These are phyloP conservation scores for Vitis hybrid DNA, from an alignment of 177 flowering plant species.

Conservation along the genomic window DNA sequence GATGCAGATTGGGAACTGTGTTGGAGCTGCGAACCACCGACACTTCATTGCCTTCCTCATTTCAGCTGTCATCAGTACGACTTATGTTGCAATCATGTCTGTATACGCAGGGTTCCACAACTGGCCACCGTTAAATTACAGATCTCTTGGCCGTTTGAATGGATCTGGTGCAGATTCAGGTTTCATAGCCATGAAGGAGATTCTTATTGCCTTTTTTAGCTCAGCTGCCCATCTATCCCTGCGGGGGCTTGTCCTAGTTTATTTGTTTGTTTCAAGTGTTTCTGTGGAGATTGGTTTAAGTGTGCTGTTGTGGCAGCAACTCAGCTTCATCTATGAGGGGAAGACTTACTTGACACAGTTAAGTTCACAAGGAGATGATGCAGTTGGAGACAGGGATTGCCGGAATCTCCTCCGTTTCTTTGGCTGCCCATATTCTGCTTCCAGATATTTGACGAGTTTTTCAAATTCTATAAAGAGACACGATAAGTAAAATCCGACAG, in stretches of 20 bases:
- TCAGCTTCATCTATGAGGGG: slow-evolving; percentile 73
- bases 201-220: slow-evolving; percentile 42
- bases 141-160: slow-evolving; percentile 15
- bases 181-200: slow-evolving; percentile 34
- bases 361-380: slow-evolving; percentile 39
- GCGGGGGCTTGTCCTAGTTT: slow-evolving; percentile 72
- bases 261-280: slow-evolving; percentile 70
- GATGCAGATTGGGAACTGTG: too few relatives aligned
- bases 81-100: slow-evolving; percentile 63
- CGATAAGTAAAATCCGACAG: slow-evolving; percentile 29
- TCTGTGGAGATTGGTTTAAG: slow-evolving; percentile 67
- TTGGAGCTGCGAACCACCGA: too few relatives aligned
- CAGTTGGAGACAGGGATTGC: slow-evolving; percentile 47
- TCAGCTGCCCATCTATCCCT: slow-evolving; percentile 53
- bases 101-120: slow-evolving; percentile 40
- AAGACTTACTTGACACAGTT: slow-evolving; percentile 66
- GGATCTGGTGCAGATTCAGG: slow-evolving; percentile 13
- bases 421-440: slow-evolving; percentile 50
- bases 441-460: slow-evolving; percentile 40
- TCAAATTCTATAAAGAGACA: slow-evolving; percentile 56
- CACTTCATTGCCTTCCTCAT: slow-evolving; percentile 50
- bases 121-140: slow-evolving; percentile 53
- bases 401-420: slow-evolving; percentile 69
- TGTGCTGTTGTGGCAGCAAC: slow-evolving; percentile 88
- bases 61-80: slow-evolving; percentile 61